Conservation (phyloP, 352 stramenopile genomes). For the Pythium phragmiticola region DNA sequence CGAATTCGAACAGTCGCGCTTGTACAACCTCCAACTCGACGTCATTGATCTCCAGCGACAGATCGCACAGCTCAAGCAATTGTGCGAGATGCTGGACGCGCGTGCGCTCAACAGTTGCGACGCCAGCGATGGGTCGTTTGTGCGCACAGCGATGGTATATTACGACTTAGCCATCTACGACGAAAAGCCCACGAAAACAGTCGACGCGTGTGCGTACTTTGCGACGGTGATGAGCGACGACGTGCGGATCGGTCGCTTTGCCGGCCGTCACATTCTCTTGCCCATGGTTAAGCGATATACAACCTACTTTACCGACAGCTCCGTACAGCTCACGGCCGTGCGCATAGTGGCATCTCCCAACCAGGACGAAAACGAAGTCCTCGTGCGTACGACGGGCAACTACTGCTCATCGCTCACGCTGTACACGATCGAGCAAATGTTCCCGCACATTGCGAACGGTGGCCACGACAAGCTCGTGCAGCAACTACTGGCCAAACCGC, state of each 20-base stretch:
- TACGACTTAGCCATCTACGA: slow-evolving; percentile 15
- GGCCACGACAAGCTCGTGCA: slow-evolving; percentile 12
- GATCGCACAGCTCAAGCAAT: slow-evolving; percentile 19
- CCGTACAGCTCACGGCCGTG: slow-evolving; percentile 9
- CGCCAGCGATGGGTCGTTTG: slow-evolving; percentile 14
- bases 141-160: slow-evolving; percentile 19
- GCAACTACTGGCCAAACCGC: slow-evolving; percentile 5
- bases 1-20: slow-evolving; percentile 16
- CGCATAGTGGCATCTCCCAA: not conserved
- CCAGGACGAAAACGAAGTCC: not conserved
- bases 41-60: slow-evolving; percentile 22
- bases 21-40: slow-evolving; percentile 26
- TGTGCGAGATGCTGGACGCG: slow-evolving; percentile 15
- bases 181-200: not conserved
- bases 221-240: slow-evolving; percentile 16
- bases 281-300: slow-evolving; percentile 23
- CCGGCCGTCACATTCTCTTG: slow-evolving; percentile 11
- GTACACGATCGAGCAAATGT: slow-evolving; percentile 8
- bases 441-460: slow-evolving; percentile 6
- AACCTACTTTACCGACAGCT: slow-evolving; percentile 10
- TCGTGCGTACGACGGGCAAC: slow-evolving; percentile 12
- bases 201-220: slow-evolving; percentile 22
- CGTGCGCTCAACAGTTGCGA: slow-evolving; percentile 11
- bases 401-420: slow-evolving; percentile 15
- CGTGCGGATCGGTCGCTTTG: slow-evolving; percentile 18